Conservation (phyloP, 139 green algal genomes). For the Chlorella sp. region DNA sequence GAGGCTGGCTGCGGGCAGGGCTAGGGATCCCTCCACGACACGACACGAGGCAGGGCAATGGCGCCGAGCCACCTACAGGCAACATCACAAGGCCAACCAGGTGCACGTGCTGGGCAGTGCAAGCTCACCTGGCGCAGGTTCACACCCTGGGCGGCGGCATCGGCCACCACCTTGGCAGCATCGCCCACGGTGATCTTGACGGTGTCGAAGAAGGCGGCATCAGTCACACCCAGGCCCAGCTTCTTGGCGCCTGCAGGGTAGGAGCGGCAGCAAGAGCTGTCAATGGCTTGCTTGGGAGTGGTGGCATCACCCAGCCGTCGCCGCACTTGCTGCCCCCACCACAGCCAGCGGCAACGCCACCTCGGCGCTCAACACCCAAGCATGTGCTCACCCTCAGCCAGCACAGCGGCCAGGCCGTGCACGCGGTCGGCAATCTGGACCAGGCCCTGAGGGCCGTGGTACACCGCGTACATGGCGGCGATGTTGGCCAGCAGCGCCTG, state of each 20-base stretch:
- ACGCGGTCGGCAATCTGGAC: slow-evolving; percentile 88
- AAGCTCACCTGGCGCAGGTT: slow-evolving; percentile 83
- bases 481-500: slow-evolving; percentile 99
- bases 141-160: slow-evolving; percentile 52
- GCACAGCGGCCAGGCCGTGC: slow-evolving; percentile 87
- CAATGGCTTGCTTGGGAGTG: too few species aligned
- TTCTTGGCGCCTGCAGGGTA: slow-evolving; percentile 65
- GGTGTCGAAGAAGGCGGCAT: slow-evolving; percentile 96
- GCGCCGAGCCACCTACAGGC: too few species aligned
- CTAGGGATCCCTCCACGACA: too few species aligned
- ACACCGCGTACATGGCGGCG: slow-evolving; percentile 96
- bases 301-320: too few species aligned
- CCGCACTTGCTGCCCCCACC: too few species aligned
- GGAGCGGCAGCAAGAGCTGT: too few species aligned
- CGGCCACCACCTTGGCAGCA: slow-evolving; percentile 44
- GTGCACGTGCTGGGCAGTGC: too few species aligned
- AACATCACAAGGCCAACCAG: too few species aligned
- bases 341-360: too few species aligned
- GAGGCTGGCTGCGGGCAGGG: too few species aligned
- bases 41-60: too few species aligned
- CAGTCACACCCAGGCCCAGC: slow-evolving; percentile 71
- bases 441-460: slow-evolving; percentile 97
- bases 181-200: slow-evolving; percentile 69
- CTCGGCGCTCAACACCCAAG: too few species aligned
- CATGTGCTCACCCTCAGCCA: slow-evolving; percentile 83